phyloP scores from a whole-genome alignment of 208 protist genomes.

The Leishmania tarentolae region DNA sequence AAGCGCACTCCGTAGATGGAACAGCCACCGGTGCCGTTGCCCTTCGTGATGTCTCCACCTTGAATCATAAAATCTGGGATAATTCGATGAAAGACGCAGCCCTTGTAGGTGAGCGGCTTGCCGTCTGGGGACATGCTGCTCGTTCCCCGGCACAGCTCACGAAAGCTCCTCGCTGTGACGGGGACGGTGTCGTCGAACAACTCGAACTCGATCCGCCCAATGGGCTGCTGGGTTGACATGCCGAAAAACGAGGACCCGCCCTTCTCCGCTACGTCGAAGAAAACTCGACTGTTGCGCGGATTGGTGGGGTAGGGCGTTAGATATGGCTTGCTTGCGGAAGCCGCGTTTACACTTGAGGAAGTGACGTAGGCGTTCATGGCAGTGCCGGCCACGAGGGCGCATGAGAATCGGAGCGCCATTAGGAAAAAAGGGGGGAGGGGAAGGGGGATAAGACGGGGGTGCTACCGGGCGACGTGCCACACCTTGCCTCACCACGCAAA shows the following conservation, averaged over 20 bases:
- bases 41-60: conserved; percentile 94
- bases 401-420: conserved; percentile 60
- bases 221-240: conserved; percentile 29
- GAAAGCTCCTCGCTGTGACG: conserved; percentile 92
- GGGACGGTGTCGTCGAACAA: conserved; percentile 94
- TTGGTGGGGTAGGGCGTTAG: conserved; percentile 63
- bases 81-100: conserved; percentile 94
- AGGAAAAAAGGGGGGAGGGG: background rate
- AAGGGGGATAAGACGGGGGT: background rate
- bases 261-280: conserved; percentile 74
- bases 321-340: conserved; percentile 44
- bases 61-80: conserved; percentile 96
- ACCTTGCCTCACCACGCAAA: too few species aligned
- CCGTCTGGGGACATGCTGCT: conserved; percentile 63
- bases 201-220: conserved; percentile 94
- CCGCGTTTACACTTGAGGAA: conserved; percentile 17
- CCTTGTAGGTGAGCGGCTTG: conserved; percentile 92
- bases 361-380: conserved; percentile 31
- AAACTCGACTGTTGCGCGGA: conserved; percentile 78
- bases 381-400: conserved; percentile 47
- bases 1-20: conserved; percentile 94
- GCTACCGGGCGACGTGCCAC: background rate
- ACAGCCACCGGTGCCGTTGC: conserved; percentile 94
- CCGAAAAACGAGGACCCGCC: conserved; percentile 56
- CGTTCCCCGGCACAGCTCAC: conserved; percentile 81